These are phyloP conservation scores for Ascosphaera acerosa DNA, from an alignment of 2,329 filamentous ascomycete species.

Conservation along the genomic window DNA sequence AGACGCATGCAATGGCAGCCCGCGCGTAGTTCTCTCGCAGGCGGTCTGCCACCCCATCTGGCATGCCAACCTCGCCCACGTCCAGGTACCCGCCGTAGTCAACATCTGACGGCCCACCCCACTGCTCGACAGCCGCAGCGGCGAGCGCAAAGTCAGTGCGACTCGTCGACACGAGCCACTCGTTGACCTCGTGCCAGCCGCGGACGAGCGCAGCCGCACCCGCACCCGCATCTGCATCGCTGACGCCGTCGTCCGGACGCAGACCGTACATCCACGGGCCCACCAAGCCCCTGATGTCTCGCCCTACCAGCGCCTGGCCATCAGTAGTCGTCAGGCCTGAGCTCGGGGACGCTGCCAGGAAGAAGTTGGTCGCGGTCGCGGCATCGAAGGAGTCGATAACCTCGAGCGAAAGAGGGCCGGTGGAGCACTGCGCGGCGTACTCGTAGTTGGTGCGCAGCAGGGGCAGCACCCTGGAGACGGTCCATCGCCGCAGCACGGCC, in stretches of 20 bases:
- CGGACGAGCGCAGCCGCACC: too few relatives aligned
- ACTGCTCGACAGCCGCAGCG: slow-evolving; percentile 26
- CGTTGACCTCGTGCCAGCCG: slow-evolving; percentile 33
- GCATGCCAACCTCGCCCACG: slow-evolving; percentile 16
- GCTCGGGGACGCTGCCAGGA: too few relatives aligned
- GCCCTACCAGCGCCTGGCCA: slow-evolving; percentile 18
- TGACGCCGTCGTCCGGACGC: slow-evolving; percentile 8
- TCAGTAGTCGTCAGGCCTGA: slow-evolving; percentile 15
- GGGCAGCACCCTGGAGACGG: slow-evolving; percentile 32
- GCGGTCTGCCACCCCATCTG: slow-evolving; percentile 8
- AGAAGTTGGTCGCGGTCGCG: slow-evolving; percentile 25
- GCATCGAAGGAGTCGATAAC: slow-evolving; percentile 28
- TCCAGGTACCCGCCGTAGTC: slow-evolving; percentile 29
- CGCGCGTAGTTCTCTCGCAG: slow-evolving; percentile 28
- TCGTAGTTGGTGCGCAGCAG: slow-evolving; percentile 34
- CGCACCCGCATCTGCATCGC: slow-evolving; percentile 5
- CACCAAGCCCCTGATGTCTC: slow-evolving; percentile 32
- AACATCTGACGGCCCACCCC: slow-evolving; percentile 34
- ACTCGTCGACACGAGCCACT: slow-evolving; percentile 32
- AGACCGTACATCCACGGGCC: slow-evolving; percentile 38
- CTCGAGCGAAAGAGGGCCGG: slow-evolving; percentile 22
- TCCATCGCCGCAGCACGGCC: slow-evolving; percentile 29
- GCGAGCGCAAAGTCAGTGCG: slow-evolving; percentile 24
- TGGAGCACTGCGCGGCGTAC: slow-evolving; percentile 28
- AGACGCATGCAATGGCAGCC: slow-evolving; percentile 32